Evolutionary conservation across 805 yeast species (phyloP), one percentile per base, ranked within the genome.

Genomic region (Starmerella cellae): DNA sequence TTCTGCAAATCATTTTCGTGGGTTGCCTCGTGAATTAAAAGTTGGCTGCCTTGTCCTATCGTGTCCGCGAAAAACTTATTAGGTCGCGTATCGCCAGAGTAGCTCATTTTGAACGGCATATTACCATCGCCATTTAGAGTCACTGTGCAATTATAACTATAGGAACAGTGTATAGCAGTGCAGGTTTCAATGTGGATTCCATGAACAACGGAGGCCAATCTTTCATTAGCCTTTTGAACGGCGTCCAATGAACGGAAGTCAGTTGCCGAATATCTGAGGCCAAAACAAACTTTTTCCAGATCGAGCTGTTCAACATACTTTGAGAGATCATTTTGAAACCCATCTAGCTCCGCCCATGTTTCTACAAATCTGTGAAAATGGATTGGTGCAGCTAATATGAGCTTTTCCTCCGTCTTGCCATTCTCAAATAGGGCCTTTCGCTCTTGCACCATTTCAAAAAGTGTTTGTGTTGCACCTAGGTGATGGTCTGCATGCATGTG

Each of bases 401-500:
- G 61, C 18, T 59, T 55, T 30, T 42, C 16, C 41, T 47, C 30
- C 50, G 44, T 13, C 14, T 32, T 14, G 10, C 32, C 26, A 2
- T 17, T 18, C 6, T n/a, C 30, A 4, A 44, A 26, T 23, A 31
- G 30, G 2, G 35, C 20, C 3, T 29, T 26, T 14, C 24, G 30
- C 9, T 43, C 53, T 19, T 32, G 20, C 5, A 47, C 39, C 94
- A 96, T 87, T 49, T 74, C 75, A 30, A 68, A 66, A 22, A 91
- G 66, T 3, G 91, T 59, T 4, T 83, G 71, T 8, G 80, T 63
- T 4, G 82, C 67, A 0, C 99, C 99, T 33, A 91, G 63, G 60
- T 88, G 96, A 59, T 91, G 99, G 58, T 91, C 99, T 0, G 97
- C 98, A 61, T 91, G 99, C 53, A 88, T 66, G 65, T 91, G 99